Conservation (phyloP, 192 early-diverging fungal species). For the Borealophlyctis nickersoniae region DNA sequence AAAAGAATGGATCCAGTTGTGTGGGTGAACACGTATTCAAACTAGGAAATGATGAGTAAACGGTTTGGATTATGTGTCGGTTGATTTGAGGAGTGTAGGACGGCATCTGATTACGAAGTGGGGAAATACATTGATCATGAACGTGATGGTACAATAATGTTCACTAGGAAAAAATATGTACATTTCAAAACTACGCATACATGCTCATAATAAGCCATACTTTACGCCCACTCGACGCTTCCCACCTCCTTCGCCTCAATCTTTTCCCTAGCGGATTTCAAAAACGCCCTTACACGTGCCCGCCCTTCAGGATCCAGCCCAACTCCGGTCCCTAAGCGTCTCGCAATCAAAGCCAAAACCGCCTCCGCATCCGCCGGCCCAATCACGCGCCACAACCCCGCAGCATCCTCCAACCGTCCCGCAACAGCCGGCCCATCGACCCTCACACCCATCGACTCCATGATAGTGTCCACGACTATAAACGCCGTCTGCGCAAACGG, state of each 20-base stretch:
- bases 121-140: no score
- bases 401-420: neutral
- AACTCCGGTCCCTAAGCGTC: neutral
- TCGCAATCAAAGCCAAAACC: neutral
- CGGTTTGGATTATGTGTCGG: constrained; percentile 11
- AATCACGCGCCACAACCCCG: neutral
- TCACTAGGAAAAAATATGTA: neutral
- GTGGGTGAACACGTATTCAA: constrained; percentile 15
- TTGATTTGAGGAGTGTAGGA: no score
- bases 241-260: neutral
- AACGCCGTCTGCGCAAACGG: neutral
- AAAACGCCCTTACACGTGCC: neutral
- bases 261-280: neutral
- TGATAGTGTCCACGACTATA: neutral
- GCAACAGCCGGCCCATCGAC: neutral
- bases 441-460: neutral
- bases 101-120: no score
- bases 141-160: no score
- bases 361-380: neutral
- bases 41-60: constrained; percentile 13
- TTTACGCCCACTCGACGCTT: neutral
- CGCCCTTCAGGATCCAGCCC: neutral
- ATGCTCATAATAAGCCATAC: neutral
- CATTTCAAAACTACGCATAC: neutral
- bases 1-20: neutral